Percentiles rank a stretch among this genome's conserved stretches.
These are phyloP conservation scores for Chaetoscypha palmicola DNA, from an alignment of 2,329 filamentous ascomycete species.

Conservation along the genomic window DNA sequence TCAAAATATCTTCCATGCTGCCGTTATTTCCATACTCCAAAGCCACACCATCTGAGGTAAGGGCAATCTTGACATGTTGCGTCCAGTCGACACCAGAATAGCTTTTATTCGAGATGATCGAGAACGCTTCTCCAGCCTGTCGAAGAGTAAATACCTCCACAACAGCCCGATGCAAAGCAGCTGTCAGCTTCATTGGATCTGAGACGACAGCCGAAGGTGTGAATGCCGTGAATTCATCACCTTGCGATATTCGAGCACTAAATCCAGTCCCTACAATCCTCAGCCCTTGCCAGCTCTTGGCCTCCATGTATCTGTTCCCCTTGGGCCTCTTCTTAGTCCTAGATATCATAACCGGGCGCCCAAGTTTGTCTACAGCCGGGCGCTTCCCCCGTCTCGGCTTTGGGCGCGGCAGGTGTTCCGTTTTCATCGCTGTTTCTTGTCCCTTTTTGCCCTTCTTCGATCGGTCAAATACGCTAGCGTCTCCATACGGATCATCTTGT, in stretches of 20 bases:
- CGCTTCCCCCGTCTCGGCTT: too few species aligned
- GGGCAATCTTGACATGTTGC: slow-evolving; percentile 23
- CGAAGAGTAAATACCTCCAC: slow-evolving; percentile 48
- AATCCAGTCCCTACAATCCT: slow-evolving; percentile 49
- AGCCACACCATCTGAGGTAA: slow-evolving; percentile 14
- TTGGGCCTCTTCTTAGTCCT: not conserved
- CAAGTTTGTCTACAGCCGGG: too few species aligned
- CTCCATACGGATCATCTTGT: slow-evolving; percentile 40
- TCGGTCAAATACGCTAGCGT: slow-evolving; percentile 27
- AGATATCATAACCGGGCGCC: too few species aligned
- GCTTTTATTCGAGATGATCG: slow-evolving; percentile 14
- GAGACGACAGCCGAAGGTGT: slow-evolving; percentile 32
- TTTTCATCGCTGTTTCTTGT: slow-evolving; percentile 4
- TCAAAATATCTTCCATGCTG: not conserved
- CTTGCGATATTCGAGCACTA: too few species aligned
- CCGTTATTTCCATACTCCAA: slow-evolving; percentile 20
- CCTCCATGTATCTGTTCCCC: slow-evolving; percentile 35
- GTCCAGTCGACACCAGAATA: slow-evolving; percentile 19
- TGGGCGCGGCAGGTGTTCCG: too few species aligned
- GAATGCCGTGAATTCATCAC: slow-evolving; percentile 37
- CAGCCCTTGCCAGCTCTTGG: slow-evolving; percentile 45
- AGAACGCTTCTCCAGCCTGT: slow-evolving; percentile 33
- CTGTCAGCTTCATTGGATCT: slow-evolving; percentile 32
- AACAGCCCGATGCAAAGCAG: slow-evolving; percentile 46
- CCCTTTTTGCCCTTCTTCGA: not conserved